Evolutionary conservation across 1,284 basidiomycete genomes (phyloP), one percentile per base, ranked within the genome.

Genomic region (Ceratobasidium sp.): DNA sequence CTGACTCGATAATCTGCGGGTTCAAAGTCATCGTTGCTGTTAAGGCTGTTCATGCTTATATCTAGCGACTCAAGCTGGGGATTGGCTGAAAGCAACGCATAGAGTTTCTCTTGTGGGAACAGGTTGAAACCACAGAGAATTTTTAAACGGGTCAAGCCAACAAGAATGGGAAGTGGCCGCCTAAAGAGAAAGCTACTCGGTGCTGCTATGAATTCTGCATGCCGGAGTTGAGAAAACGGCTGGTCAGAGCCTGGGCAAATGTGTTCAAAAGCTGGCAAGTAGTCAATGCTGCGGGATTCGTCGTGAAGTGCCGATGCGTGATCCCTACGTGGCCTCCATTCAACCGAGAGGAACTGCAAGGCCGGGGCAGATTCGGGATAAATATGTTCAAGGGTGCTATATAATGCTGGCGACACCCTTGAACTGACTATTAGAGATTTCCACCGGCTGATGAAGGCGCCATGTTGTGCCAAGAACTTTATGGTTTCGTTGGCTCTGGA

Each of bases 281-380:
- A n/a, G n/a, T n/a, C n/a, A n/a, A n/a, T n/a, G n/a, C n/a, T n/a
- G n/a, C n/a, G n/a, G n/a, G n/a, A n/a, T n/a, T n/a, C n/a, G n/a
- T n/a, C n/a, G n/a, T n/a, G n/a, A n/a, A n/a, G n/a, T n/a, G n/a
- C n/a, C n/a, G n/a, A n/a, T n/a, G n/a, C n/a, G n/a, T n/a, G n/a
- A n/a, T n/a, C n/a, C n/a, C n/a, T n/a, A n/a, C n/a, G n/a, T n/a
- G n/a, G n/a, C n/a, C n/a, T n/a, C 73, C 73, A 77, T 42, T 53
- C 7, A 28, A 64, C n/a, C 10, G 73, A 77, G n/a, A 77, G 73
- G 39, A 46, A 49, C 39, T 26, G 49, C 33, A 77, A 66, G 20
- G 39, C 49, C 28, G 51, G 63, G 5, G 64, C 63, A 18, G 73
- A 53, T 18, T 46, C 28, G 28, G 51, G 61, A 40, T 56, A 42